Base-by-base conservation (phyloP, 768 basidiomycete genomes). In the Gymnopilus junonius region DNA sequence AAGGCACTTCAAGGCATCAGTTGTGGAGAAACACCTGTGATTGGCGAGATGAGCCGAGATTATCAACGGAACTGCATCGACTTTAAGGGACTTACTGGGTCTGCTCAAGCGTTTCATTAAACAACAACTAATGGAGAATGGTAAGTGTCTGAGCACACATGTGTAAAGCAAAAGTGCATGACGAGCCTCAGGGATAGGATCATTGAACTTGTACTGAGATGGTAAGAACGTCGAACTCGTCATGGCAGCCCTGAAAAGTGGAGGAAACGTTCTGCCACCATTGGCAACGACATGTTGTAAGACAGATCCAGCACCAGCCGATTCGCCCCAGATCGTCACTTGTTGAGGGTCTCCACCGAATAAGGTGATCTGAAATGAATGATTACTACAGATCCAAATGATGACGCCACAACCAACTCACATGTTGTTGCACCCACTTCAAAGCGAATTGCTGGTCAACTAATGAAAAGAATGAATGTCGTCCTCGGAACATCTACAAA, bases 271-370 rank as follows among this genome's bases (percentile, higher is more conserved):
- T 21, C 76, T 73, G 42, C 84, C 84, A 21, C 74, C 76, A 37
- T 83, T 74, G 15, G 84, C 83, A 20, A 85, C 69, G 4, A 83
- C 58, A 20, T 85, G 83, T 55, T 85, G 83, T 8, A 85, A 40
- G 10, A 85, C 83, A 1, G 83, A 84, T 4, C 83, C 83, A 51
- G 79, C 84, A 59, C 80, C 80, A 37, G 79, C 78, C 8, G 79
- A 81, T 67, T 79, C 71, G 3, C 81, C 82, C 80, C 80, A 82
- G 12, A 83, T 79, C 1, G 79, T 75, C 25, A 82, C 80, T 62
- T 70, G 68, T 1, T 48, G 39, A 1, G 79, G 79, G 59, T 81
- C 78, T 8, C 82, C 82, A 2, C 79, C 78, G 55, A 82, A 83
- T 53, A 74, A 69, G 11, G 56, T 54, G 61, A 81, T 79, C 80